Conservation (phyloP, 2,329 filamentous ascomycete species). For the Lachnellula arida region DNA sequence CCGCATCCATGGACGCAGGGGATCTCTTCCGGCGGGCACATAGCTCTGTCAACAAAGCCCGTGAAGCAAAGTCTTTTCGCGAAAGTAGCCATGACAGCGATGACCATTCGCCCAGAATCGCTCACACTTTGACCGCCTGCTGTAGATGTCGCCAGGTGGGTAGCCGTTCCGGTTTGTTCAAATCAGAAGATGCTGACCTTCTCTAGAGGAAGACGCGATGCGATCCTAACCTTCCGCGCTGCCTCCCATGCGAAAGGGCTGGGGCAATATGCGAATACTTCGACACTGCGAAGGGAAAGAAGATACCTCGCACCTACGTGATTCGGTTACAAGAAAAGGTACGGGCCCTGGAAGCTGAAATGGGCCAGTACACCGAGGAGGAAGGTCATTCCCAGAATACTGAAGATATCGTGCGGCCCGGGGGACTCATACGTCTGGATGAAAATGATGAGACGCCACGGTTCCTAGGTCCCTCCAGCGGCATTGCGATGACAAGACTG, state of each 20-base stretch:
- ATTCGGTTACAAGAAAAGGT: slow-evolving; percentile 87
- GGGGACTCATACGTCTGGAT: slow-evolving; percentile 77
- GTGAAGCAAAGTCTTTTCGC: slow-evolving; percentile 28
- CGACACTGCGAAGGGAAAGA: slow-evolving; percentile 79
- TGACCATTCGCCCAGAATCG: slow-evolving; percentile 56
- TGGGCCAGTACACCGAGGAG: slow-evolving; percentile 73
- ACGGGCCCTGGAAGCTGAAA: slow-evolving; percentile 73
- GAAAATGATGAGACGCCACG: slow-evolving; percentile 82
- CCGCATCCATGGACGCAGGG: slow-evolving; percentile 50
- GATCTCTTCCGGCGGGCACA: slow-evolving; percentile 57
- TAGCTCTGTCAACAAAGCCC: slow-evolving; percentile 32
- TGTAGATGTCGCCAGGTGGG: slow-evolving; percentile 73
- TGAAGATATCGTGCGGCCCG: slow-evolving; percentile 82
- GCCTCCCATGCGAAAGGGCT: slow-evolving; percentile 86
- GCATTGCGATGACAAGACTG: slow-evolving; percentile 88
- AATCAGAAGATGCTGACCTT: slow-evolving; percentile 12
- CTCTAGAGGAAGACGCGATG: slow-evolving; percentile 83
- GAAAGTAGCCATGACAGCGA: slow-evolving; percentile 42
- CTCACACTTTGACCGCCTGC: slow-evolving; percentile 75
- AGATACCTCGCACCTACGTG: slow-evolving; percentile 88
- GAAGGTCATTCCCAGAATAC: slow-evolving; percentile 66
- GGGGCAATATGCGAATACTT: slow-evolving; percentile 93
- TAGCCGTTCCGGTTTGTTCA: slow-evolving; percentile 36
- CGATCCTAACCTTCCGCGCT: slow-evolving; percentile 87
- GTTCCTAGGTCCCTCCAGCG: slow-evolving; percentile 89